Evolutionary conservation across 169 alveolate genomes (phyloP), one percentile per base, ranked within the genome.

Genomic region (Theileria annulata): DNA sequence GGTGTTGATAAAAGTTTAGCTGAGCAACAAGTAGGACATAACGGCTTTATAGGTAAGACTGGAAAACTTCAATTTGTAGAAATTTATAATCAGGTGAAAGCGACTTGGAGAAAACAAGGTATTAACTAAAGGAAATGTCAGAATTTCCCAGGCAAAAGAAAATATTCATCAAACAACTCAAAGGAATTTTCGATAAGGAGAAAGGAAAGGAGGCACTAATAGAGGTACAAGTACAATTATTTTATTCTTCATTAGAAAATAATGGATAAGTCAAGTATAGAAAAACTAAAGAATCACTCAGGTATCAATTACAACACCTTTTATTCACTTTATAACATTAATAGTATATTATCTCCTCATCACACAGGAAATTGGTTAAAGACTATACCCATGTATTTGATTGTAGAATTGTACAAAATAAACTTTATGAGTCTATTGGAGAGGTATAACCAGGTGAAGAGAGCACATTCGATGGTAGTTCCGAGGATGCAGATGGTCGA

Each of bases 401-500:
- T 42, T 69, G 1, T 35, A 69, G 76, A 69, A 25, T 33, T 69
- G 51, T 49, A 69, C 12, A 69, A 28, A 25, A 35, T 69, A 13
- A 30, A 69, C 47, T 49, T 21, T 35, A 69, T 69, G 76, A 25
- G 67, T 31, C 30, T 69, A 13, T 27, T 49, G 51, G 76, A 69
- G 47, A 69, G 49, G 76, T 69, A 69, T 25, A 54, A 30, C 42
- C 58, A 49, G 67, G 25, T 25, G 4, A 37, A 25, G 42, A 35
- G 62, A 21, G 79, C 56, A 13, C 42, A 72, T 35, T 74, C 23
- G 5, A 28, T 13, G 47, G 21, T 58, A 35, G 56, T 58, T 23
- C 62, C 70, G 31, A 56, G 51, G 56, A 19, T 72, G 62, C 74
- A 72, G 56, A 42, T 58, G 28, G 30, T 72, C 25, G 67, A 72